phyloP scores from a whole-genome alignment of 164 flowering plant genomes.

The Liquidambar formosana region DNA sequence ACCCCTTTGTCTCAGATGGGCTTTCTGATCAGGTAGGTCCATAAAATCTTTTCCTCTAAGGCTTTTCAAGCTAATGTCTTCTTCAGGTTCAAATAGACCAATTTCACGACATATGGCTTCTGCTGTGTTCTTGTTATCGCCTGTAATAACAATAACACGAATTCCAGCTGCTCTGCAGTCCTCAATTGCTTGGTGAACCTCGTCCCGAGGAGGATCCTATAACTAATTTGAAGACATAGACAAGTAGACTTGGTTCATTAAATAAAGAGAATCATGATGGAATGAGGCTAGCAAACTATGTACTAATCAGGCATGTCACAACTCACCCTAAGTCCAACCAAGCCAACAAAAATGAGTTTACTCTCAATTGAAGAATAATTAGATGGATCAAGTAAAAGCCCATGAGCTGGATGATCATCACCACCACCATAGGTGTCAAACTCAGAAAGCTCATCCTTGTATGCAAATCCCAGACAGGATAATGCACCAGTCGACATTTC shows the following conservation, averaged over 20 bases:
- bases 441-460: too few relatives aligned
- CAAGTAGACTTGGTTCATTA: not conserved
- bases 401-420: slow-evolving; percentile 93
- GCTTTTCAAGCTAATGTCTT: slow-evolving; percentile 55
- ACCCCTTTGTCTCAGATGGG: slow-evolving; percentile 46
- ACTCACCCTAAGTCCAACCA: slow-evolving; percentile 89
- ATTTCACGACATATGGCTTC: slow-evolving; percentile 82
- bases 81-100: slow-evolving; percentile 62
- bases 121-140: slow-evolving; percentile 69
- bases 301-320: not conserved
- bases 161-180: slow-evolving; percentile 67
- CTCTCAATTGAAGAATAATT: too few relatives aligned
- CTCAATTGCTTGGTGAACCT: slow-evolving; percentile 58
- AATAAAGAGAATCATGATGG: not conserved
- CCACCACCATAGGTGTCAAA: slow-evolving; percentile 78
- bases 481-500: slow-evolving; percentile 59
- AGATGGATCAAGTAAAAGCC: slow-evolving; percentile 70
- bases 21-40: slow-evolving; percentile 36
- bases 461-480: slow-evolving; percentile 94
- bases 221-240: not conserved
- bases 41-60: slow-evolving; percentile 70
- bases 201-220: too few relatives aligned
- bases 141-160: slow-evolving; percentile 66
- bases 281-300: too few relatives aligned
- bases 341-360: too few relatives aligned